Base-by-base conservation (phyloP, 1,284 basidiomycete species). In the Sanghuangporus weigelae region DNA sequence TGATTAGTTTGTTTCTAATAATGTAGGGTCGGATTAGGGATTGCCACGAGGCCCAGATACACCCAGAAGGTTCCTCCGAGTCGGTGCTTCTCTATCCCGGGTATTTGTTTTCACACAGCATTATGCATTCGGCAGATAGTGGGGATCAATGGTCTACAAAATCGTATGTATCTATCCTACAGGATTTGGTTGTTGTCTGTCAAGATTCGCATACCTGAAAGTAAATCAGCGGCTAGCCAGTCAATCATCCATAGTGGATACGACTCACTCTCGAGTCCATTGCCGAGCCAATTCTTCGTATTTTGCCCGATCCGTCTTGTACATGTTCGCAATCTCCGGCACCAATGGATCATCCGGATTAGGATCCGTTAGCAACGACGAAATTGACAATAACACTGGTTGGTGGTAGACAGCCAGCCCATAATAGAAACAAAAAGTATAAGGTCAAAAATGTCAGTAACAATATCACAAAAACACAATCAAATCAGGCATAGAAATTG, bases 311-410 rank as follows among this genome's bases (percentile, higher is more conserved):
- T 97, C 94, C 54, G 92, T 96, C 92, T 96, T 96, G 87, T 96
- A 98, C 69, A 95, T 78, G 78, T 96, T 89, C 44, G 94, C 88
- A 67, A 91, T 90, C 67, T 90, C 87, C 58, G 89, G 88, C 56
- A 90, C 87, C 73, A 90, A 78, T 16, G 86, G 95, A 74, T 98
- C 95, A 76, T 96, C 95, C 62, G 95, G 95, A 79, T 97, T 98
- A 69, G 95, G 95, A 76, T 98, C 96, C 57, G 94, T 96, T 71
- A 98, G 79, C 91, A 97, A 95, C 69, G 96, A 97, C 72, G 93
- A 96, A 73, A 98, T 96, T 72, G 93, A 96, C 71, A 97, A 83
- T 42, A 98, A 76, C 42, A 97, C 95, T 96, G 68, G 49, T 21
- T 44, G 42, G 42, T 14, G 12, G n/a, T 7, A 2, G 2, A 14